Evolutionary conservation across 2,329 filamentous ascomycete species (phyloP), one percentile per base, ranked within the genome.

Genomic region (Bipolaris sorokiniana): DNA sequence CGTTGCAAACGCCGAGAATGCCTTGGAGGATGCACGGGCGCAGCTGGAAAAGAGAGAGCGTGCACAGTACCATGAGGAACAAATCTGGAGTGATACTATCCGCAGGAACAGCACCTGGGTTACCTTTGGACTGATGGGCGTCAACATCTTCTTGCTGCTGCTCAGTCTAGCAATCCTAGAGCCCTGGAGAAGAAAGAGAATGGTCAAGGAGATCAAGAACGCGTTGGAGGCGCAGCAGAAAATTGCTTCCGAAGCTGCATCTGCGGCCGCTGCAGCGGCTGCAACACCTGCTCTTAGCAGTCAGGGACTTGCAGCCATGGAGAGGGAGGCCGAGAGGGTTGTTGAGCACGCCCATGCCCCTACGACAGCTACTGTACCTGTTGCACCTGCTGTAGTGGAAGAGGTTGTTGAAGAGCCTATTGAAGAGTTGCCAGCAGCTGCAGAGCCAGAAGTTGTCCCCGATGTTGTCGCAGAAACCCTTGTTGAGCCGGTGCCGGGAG

Each of bases 11-110:
- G 88, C 91, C 1, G 95, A 99, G 79, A 84, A 85, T 42, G 86
- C 91, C 31, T 87, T 96, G 59, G 90, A 97, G 77, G 88, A 90
- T 60, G 85, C 92, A 0, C 86, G 88, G 53, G 86, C 88, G 50
- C 85, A 88, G 68, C 81, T 99, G 51, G 94, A 90, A 73, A 88
- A 89, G 60, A 88, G 89, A 48, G 97, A 98, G 67, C 81, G 97
- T 49, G 90, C 90, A 60, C 87, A 96, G 59, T 99, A 99, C 77
- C 95, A 99, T 76, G 95, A 99, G 79, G 95, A 99, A 80, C 95
- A 99, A 80, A 96, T 99, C 54, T 99, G 95, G 95, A 96, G 91
- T 72, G 95, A 99, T 76, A 94, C 96, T 68, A 99, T 99, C 73
- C 85, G 95, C 34, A 84, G 95, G 64, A 97, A 97, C 83, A 95